Base-by-base conservation (phyloP, 257 asterid genomes). In the Nicotiana obtusifolia region DNA sequence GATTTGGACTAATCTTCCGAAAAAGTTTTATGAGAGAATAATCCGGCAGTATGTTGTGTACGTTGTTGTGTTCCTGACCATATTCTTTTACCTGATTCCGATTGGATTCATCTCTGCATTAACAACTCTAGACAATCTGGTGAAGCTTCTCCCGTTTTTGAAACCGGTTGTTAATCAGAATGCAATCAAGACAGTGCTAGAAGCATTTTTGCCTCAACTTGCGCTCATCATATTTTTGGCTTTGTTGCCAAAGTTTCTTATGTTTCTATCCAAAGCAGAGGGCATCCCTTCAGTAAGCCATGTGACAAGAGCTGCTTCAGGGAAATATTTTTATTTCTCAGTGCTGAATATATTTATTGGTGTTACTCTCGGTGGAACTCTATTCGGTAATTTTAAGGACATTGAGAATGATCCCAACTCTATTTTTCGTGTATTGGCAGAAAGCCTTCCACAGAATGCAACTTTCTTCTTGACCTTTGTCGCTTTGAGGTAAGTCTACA, bases 401-500 rank as follows among this genome's bases (percentile, higher is more conserved):
- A 83, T 95, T 62, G 82, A 93, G 90, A 28, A 91, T 4, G 3
- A 88, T 2, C 96, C 99, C 0, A 69, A 87, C 82, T 76, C 87
- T 4, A 1, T 84, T 10, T 14, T 88, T 62, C 8, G 76, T n/a
- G 54, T 90, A 56, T 88, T 95, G n/a, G 99, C 93, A n/a, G 59
- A 60, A 10, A 93, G 97, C 85, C 97, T 95, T 80, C 99, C 99
- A 1, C 90, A 89, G 84, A 93, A 93, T 89, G 99, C 99, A 49
- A 95, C 99, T 77, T 95, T 95, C 92, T 95, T 95, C 91, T 64
- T 93, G 88, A 95, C 99, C 47, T 95, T 85, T 80, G 99, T 95
- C 69, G 99, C 98, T 77, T 84, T 95, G 89, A 88, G 89, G 99
- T 95, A 95, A 91, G 97, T 28, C 52, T 19, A 19, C 31, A 82